A percentile compares a stretch with the other conserved stretches of the same genome.
These are phyloP conservation scores for Setaria italica DNA, from an alignment of 202 grass and related monocot genomes.

Conservation along the genomic window DNA sequence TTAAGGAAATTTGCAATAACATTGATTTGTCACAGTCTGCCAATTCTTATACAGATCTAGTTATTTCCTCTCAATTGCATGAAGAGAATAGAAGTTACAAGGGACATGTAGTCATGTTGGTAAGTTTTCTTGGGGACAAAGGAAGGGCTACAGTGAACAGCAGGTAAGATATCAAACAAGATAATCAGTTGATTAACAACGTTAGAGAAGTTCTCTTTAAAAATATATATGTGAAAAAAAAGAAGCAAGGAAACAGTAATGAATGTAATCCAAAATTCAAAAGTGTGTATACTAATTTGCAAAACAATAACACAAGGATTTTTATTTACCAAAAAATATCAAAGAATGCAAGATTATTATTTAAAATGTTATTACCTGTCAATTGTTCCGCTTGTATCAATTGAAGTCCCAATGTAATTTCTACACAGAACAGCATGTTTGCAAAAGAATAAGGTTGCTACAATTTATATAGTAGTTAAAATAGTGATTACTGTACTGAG, in stretches of 20 bases:
- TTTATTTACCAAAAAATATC: conserved; percentile 5
- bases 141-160: not conserved
- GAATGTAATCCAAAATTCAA: not conserved
- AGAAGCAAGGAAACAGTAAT: not conserved
- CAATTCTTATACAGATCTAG: not conserved
- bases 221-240: not conserved
- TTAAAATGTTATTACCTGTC: conserved; percentile 38
- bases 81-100: too few relatives aligned
- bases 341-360: not conserved
- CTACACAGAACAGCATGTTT: conserved; percentile 5
- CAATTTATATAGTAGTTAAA: conserved; percentile 1
- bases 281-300: not conserved
- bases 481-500: not conserved
- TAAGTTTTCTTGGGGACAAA: not conserved
- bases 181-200: too few relatives aligned
- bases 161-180: not conserved
- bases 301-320: conserved; percentile 28
- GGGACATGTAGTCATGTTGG: too few relatives aligned
- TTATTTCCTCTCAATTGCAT: not conserved
- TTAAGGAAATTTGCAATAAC: not conserved
- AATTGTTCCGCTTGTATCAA: conserved; percentile 14
- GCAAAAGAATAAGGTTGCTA: conserved; percentile 25
- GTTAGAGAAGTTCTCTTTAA: conserved; percentile 8
- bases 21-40: not conserved
- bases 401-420: conserved; percentile 51